A percentile compares a stretch with the other conserved stretches of the same genome.
Evolutionary conservation across 257 asterid species (phyloP).

Genomic region (Marsdenia floribunda): DNA sequence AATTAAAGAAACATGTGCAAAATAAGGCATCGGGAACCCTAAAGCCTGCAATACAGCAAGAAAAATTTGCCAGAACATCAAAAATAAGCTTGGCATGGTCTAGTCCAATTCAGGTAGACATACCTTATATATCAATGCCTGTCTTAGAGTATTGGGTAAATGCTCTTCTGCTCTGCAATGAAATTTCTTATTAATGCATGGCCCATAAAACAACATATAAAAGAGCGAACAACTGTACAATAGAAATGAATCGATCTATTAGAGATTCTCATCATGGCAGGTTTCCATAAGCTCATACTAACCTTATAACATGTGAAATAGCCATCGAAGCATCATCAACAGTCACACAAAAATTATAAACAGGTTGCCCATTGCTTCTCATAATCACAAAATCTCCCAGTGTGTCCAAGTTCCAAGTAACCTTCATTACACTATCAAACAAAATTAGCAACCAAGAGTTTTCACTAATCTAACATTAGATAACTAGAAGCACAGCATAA

Average conservation of each 20-base stretch:
- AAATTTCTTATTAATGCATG: constrained; percentile 19
- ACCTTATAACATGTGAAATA: constrained; percentile 96
- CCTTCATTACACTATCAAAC: constrained; percentile 65
- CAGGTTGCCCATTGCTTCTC: constrained; percentile 99
- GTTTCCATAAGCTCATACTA: constrained; percentile 2
- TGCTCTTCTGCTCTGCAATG: constrained; percentile 91
- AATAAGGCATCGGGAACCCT: constrained; percentile 77
- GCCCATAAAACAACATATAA: constrained; percentile 7
- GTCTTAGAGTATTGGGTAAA: constrained; percentile 94
- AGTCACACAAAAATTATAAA: constrained; percentile 92
- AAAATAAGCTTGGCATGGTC: not conserved
- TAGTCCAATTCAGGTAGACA: constrained; percentile 5
- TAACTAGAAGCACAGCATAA: not conserved
- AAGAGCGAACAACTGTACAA: constrained; percentile 12
- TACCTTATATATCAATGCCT: constrained; percentile 89
- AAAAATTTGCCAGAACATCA: constrained; percentile 5
- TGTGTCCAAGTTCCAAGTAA: constrained; percentile 83
- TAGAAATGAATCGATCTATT: not conserved
- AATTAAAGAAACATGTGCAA: constrained; percentile 94
- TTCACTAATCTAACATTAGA: not conserved
- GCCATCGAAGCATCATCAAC: constrained; percentile 99
- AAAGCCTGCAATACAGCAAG: constrained; percentile 54
- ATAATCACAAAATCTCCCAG: constrained; percentile 97
- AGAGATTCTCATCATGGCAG: not conserved
- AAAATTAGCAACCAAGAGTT: constrained; percentile 31